Evolutionary conservation across 2,329 filamentous ascomycete species (phyloP).

Genomic region (Aspergillus glaucus): DNA sequence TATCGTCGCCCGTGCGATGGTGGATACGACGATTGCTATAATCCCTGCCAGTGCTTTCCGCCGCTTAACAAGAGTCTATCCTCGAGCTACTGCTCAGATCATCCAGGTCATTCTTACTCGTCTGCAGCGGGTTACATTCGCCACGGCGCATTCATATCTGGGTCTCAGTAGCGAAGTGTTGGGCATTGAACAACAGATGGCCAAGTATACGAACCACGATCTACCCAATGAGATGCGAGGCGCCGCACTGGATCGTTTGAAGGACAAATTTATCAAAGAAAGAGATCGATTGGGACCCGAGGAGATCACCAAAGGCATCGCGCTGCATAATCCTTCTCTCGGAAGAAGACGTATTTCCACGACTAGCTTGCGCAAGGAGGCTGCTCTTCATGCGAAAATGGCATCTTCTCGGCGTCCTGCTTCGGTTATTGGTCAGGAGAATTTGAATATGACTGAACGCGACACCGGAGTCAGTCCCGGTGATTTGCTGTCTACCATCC

Average conservation of each 20-base stretch:
- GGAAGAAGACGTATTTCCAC: slow-evolving; percentile 65
- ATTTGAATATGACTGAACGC: slow-evolving; percentile 17
- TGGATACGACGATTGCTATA: slow-evolving; percentile 96
- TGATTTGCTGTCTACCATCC: slow-evolving; percentile 73
- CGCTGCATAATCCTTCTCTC: slow-evolving; percentile 72
- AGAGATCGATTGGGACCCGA: slow-evolving; percentile 73
- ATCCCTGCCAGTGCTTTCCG: slow-evolving; percentile 95
- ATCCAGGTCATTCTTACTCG: slow-evolving; percentile 95
- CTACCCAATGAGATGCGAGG: slow-evolving; percentile 86
- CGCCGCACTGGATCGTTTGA: slow-evolving; percentile 72
- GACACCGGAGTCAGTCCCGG: slow-evolving; percentile 56
- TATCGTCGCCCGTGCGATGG: slow-evolving; percentile 89
- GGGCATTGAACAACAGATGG: slow-evolving; percentile 88
- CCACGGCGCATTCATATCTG: slow-evolving; percentile 90
- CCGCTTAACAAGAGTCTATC: slow-evolving; percentile 85
- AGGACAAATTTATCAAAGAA: slow-evolving; percentile 86
- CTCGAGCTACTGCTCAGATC: slow-evolving; percentile 93
- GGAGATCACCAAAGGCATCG: slow-evolving; percentile 85
- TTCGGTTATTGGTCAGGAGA: slow-evolving; percentile 12
- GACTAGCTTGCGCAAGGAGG: slow-evolving; percentile 71
- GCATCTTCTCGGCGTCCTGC: slow-evolving; percentile 36
- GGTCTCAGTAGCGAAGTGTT: slow-evolving; percentile 87
- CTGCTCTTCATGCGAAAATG: slow-evolving; percentile 61
- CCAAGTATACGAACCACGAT: slow-evolving; percentile 84
- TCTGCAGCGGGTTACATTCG: slow-evolving; percentile 87